Base-by-base conservation (phyloP, 177 flowering plant species). In the Vitis hybrid region DNA sequence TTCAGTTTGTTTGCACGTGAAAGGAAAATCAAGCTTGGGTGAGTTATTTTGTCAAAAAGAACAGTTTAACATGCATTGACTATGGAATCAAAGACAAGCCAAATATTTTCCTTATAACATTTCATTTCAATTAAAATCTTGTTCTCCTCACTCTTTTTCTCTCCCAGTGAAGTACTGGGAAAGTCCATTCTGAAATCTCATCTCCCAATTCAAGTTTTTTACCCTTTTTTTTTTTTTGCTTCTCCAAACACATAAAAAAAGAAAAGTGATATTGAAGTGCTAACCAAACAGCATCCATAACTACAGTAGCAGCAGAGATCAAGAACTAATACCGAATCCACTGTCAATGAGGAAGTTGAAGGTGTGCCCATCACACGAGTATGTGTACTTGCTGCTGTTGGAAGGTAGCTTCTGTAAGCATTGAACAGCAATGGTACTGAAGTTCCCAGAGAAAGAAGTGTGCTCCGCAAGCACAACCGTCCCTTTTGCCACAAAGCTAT, bases 401-500 rank as follows among this genome's bases (percentile, higher is more conserved):
- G 94, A 69, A 58, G 99, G 97, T 46, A 96, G 82, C 81, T 88
- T 93, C 80, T 93, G 97, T 67, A 96, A 70, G 77, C 99, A 96
- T 66, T 96, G 99, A 51, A 92, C 93, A 56, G 99, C 98, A 73
- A 96, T 86, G 69, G 97, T 92, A 74, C 94, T 92, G 71, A 96
- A 93, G 73, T 93, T 96, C 48, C 98, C 99, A 4, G 98, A 82
- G 67, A 83, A 96, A 1, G 92, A 71, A 2, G 98, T 96, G 82
- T 96, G 97, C 74, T 96, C 99, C 6, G 98, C 99, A 54, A 96
- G 79, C 30, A 96, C 97, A 30, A 94, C 89, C n/a, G 87, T 86
- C 49, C 99, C 99, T 83, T 90, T 96, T 0, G 99, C 93, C 61
- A 96, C 99, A 81, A 96, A 96, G 78, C 97, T 90, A 71, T 96